Conservation (phyloP, 495 filamentous ascomycete genomes). For the Aspergillus leporis region DNA sequence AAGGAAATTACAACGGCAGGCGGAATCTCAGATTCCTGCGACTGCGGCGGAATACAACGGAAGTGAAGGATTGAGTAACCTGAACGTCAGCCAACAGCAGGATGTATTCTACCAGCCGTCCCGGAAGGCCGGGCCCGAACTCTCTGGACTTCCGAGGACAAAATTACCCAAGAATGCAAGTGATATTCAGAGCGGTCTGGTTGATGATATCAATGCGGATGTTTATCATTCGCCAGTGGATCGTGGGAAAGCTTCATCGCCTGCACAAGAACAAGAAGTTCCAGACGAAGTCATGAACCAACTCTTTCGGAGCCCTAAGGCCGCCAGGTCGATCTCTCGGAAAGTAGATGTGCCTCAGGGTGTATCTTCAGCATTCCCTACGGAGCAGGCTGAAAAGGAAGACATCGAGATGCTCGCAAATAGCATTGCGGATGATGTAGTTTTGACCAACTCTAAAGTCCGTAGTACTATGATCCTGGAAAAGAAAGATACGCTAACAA, state of each 20-base stretch:
- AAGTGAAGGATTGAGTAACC: constrained; percentile 15
- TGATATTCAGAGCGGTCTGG: constrained; percentile 39
- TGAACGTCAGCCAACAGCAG: constrained; percentile 49
- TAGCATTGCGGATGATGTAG: constrained; percentile 25
- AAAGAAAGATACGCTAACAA: constrained; percentile 10
- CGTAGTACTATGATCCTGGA: not conserved
- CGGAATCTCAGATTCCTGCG: constrained; percentile 59
- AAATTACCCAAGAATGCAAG: constrained; percentile 59
- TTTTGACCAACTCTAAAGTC: constrained; percentile 14
- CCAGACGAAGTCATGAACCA: constrained; percentile 60
- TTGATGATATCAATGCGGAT: constrained; percentile 56
- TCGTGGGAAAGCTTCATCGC: constrained; percentile 12
- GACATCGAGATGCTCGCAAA: not conserved
- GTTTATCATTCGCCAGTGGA: constrained; percentile 49
- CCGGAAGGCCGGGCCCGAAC: constrained; percentile 39
- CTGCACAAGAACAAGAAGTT: constrained; percentile 33
- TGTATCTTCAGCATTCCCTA: not conserved
- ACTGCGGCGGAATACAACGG: constrained; percentile 30
- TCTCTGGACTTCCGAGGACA: constrained; percentile 57
- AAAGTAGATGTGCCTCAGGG: constrained; percentile 19
- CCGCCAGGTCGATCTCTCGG: constrained; percentile 54
- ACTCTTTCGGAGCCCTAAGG: constrained; percentile 60
- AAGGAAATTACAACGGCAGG: constrained; percentile 49
- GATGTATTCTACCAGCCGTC: constrained; percentile 62
- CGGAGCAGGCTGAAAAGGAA: not conserved